Evolutionary conservation across 1,284 basidiomycete genomes (phyloP), one percentile per base, ranked within the genome.

Genomic region (Ganoderma boninense): DNA sequence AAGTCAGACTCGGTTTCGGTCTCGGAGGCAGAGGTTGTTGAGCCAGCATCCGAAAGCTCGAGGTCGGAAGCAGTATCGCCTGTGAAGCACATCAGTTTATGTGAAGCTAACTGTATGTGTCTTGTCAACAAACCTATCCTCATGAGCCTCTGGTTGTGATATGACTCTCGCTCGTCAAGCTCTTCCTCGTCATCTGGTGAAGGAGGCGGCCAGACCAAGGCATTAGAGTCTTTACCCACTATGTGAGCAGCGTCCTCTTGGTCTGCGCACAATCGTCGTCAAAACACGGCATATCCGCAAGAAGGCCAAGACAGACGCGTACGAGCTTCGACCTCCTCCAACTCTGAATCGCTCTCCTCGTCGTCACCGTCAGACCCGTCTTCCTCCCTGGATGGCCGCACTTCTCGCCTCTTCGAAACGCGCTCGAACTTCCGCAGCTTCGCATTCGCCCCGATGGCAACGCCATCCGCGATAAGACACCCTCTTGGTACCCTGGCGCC

Each of bases 401-500:
- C 77, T 11, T 81, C 81, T 38, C 81, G 82, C 72, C 81, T 84
- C 75, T 82, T 85, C 64, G 91, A 90, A 59, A 99, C 84, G 66
- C 95, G 86, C 74, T 91, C 89, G 77, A 95, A 97, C 29, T 90
- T 88, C 32, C 84, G 82, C 44, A 98, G 78, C 65, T 80, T 83
- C n/a, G 93, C 93, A 40, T 89, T 86, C 18, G 92, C 91, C 0
- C 95, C 95, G 20, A 98, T 83, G 46, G 86, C 84, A 4, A 97
- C 96, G 20, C 89, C 92, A 76, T 96, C 92, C 0, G 90, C 95
- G 57, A 98, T 85, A 67, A 96, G 83, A 77, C 92, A 95, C 20
- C 96, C 95, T 49, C 84, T 84, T 57, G 87, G 86, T 29, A 97
- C 80, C 11, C 80, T 83, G 69, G 87, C 89, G 42, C 88, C 89